Evolutionary conservation across 805 yeast genomes (phyloP), one percentile per base, ranked within the genome.

Genomic region (Aciculoconidium aculeatum): DNA sequence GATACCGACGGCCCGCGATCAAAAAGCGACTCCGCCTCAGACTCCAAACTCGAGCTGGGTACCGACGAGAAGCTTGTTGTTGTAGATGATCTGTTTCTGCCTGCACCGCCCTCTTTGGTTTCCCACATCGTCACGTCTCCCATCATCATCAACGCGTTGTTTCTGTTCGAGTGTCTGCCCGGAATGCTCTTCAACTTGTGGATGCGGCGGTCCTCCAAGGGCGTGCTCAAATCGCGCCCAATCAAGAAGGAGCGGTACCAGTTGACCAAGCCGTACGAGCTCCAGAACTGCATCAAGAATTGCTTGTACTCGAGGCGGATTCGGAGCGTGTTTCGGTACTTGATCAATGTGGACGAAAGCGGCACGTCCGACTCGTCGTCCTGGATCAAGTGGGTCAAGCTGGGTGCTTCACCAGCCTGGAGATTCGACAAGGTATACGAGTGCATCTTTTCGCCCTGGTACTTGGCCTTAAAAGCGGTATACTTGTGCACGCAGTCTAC

Each of bases 201-300:
- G 15, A 52, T 31, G 12, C 24, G 28, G 25, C 64, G 41, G 11
- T 24, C 30, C 27, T 61, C 67, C 21, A 55, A 28, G 6, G 58
- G 56, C 12, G 28, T 21, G 27, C 57, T 46, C 30, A 64, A 49
- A 34, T 62, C 67, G 13, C 49, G 47, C 8, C 65, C 69, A 13
- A 52, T 53, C 11, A 32, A 33, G 23, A 64, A 43, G 25, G 45
- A 45, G 20, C 66, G 45, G 40, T 34, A 54, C 70, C 70, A 64
- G 25, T 56, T 51, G 10, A 55, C 40, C 58, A 61, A 47, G 2
- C 55, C 58, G 32, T 51, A 44, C 38, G 61, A 61, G 12, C 67
- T 58, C 69, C 69, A 64, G 27, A 57, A 57, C 30, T 61, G 67
- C 4, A 64, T 42, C 12, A 61, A 45, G 11, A 60, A 20, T 37